Conservation (phyloP, 305 asterid genomes). For the Fraxinus sp. region DNA sequence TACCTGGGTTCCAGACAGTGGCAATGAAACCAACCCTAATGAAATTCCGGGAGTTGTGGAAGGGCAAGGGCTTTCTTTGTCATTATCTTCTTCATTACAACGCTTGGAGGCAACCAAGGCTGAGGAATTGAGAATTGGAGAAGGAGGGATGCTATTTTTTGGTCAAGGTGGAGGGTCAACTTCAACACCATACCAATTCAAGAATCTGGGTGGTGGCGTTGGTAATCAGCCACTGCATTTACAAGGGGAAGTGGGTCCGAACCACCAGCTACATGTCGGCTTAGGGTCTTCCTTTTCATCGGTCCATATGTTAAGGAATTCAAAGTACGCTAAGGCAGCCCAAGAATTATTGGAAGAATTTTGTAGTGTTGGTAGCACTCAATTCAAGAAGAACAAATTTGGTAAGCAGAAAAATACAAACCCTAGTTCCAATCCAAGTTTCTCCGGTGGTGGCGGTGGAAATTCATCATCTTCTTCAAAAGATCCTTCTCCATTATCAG, state of each 20-base stretch:
- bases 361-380: conserved; percentile 87
- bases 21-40: conserved; percentile 41
- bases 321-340: conserved; percentile 80
- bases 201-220: conserved; percentile 31
- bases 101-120: conserved; percentile 68
- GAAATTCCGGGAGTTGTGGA: conserved; percentile 55
- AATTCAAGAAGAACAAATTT: conserved; percentile 57
- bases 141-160: conserved; percentile 67
- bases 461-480: conserved; percentile 20
- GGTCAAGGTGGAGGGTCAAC: conserved; percentile 54
- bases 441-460: conserved; percentile 25
- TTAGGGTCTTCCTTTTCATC: conserved; percentile 51
- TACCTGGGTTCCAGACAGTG: conserved; percentile 55
- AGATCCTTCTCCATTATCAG: conserved; percentile 37
- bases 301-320: conserved; percentile 60
- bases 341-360: conserved; percentile 87
- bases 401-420: conserved; percentile 36
- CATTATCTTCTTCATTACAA: conserved; percentile 71
- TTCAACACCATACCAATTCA: conserved; percentile 38
- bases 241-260: conserved; percentile 32
- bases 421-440: conserved; percentile 44
- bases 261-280: conserved; percentile 48
- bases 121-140: conserved; percentile 71
- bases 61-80: conserved; percentile 79
- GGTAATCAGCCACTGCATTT: conserved; percentile 27